phyloP scores from a whole-genome alignment of 202 grass and related monocot species.

The Bolboschoenoplectus hybrid region DNA sequence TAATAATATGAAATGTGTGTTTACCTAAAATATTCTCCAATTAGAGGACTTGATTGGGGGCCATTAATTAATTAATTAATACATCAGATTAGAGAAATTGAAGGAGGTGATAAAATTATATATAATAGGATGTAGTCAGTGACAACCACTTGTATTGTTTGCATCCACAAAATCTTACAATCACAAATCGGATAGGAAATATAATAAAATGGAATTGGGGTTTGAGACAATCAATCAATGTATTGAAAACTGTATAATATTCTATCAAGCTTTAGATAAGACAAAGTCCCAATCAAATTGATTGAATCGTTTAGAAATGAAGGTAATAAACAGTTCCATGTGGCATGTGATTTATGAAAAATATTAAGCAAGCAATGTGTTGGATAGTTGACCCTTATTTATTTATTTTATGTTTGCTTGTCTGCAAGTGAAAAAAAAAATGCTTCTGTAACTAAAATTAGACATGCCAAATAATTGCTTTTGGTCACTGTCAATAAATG shows the following conservation, averaged over 20 bases:
- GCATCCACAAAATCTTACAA: conserved; percentile 4
- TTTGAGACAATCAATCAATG: not conserved
- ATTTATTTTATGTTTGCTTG: not conserved
- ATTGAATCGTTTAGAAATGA: not conserved
- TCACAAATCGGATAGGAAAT: not conserved
- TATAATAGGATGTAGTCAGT: not conserved
- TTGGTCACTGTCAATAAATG: not conserved
- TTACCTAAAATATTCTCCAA: conserved; percentile 21
- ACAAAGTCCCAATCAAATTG: not conserved
- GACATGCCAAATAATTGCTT: conserved; percentile 11
- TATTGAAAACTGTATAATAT: conserved; percentile 13
- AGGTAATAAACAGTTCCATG: not conserved
- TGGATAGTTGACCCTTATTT: not conserved
- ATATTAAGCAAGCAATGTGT: not conserved
- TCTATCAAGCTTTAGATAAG: not conserved
- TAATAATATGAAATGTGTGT: not conserved
- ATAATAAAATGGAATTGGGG: not conserved
- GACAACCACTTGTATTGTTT: conserved; percentile 25
- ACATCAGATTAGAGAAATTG: not conserved
- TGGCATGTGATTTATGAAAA: not conserved
- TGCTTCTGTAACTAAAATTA: not conserved
- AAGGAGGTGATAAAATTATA: conserved; percentile 21
- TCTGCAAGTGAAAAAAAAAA: not conserved
- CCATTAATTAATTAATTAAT: not conserved
- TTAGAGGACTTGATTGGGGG: not conserved